Evolutionary conservation across 1,284 basidiomycete species (phyloP), one percentile per base, ranked within the genome.

Genomic region (Boletellus deceptivus): DNA sequence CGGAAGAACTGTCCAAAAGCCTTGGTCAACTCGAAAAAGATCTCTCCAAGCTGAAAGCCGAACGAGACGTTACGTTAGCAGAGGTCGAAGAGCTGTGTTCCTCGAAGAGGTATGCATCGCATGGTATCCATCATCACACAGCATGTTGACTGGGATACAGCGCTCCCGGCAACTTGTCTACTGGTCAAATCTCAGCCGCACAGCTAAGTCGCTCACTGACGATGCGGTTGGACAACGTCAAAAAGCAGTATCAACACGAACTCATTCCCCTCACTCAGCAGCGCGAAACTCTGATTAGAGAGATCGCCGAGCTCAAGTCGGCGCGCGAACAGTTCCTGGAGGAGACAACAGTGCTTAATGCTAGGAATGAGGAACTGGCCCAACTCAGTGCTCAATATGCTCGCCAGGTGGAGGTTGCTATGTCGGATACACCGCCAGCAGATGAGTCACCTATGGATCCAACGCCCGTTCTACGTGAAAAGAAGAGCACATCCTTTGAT

Each of bases 11-110:
- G 17, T 82, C 81, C 53, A 82, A 84, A 50, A 90, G 79, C 58
- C 75, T 99, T 42, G 80, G 82, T 44, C 85, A 79, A 3, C 78
- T 98, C 53, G 92, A 96, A 71, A 82, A 82, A 49, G 89, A 97
- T 64, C 73, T 98, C 18, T 92, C 93, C 17, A 89, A 89, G 60
- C 73, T 99, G 49, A 88, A 83, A 61, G 90, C 87, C 0, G 91
- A 98, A 70, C 80, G 96, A 20, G 96, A 98, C 62, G 82, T 98
- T 72, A 83, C 89, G 9, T 71, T 97, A 49, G 94, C 93, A 2
- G 96, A 99, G 67, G 84, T 98, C 18, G 94, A 96, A 63, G 93
- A 98, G 71, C 77, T 99, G 20, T 79, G 84, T 24, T 82, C 80
- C 18, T 78, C 80, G 1, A 89, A 84, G 70, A 81, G 78, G 91